phyloP scores from a whole-genome alignment of 2,329 filamentous ascomycete species.

The Aureobasidium namibiae region DNA sequence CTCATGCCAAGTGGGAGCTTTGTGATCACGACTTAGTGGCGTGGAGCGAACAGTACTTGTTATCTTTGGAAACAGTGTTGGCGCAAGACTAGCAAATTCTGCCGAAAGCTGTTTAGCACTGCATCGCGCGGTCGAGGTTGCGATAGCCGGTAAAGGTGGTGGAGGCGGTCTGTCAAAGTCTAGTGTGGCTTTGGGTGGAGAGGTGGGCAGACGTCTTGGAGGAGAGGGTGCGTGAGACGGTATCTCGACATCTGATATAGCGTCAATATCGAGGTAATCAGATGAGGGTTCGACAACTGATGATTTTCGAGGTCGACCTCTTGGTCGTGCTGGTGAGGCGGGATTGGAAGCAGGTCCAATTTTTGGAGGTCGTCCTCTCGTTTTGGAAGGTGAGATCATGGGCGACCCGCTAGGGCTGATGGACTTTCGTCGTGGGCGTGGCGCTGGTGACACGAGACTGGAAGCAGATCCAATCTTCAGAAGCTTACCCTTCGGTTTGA shows the following conservation, averaged over 20 bases:
- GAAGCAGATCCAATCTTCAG: conserved; percentile 8
- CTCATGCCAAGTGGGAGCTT: conserved; percentile 66
- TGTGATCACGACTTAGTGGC: conserved; percentile 32
- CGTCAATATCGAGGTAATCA: conserved; percentile 17
- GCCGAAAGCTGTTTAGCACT: not conserved
- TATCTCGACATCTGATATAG: conserved; percentile 27
- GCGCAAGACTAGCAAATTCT: conserved; percentile 27
- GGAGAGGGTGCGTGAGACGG: conserved; percentile 25
- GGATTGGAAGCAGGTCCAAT: too few species aligned
- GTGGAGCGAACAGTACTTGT: conserved; percentile 40
- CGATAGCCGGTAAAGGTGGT: not conserved
- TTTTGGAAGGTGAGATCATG: not conserved
- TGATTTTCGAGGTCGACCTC: too few species aligned
- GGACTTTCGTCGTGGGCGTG: not conserved
- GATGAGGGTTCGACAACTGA: conserved; percentile 2
- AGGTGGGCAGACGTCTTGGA: conserved; percentile 16
- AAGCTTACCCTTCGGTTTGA: conserved; percentile 16
- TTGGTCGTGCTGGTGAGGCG: too few species aligned
- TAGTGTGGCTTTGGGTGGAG: not conserved
- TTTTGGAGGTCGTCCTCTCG: too few species aligned
- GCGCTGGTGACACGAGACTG: not conserved
- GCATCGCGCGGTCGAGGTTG: not conserved
- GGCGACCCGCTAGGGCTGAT: not conserved
- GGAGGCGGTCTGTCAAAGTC: conserved; percentile 6
- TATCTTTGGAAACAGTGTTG: conserved; percentile 39